Evolutionary conservation across 768 basidiomycete species (phyloP), one percentile per base, ranked within the genome.

Genomic region (Heimioporus sp.): DNA sequence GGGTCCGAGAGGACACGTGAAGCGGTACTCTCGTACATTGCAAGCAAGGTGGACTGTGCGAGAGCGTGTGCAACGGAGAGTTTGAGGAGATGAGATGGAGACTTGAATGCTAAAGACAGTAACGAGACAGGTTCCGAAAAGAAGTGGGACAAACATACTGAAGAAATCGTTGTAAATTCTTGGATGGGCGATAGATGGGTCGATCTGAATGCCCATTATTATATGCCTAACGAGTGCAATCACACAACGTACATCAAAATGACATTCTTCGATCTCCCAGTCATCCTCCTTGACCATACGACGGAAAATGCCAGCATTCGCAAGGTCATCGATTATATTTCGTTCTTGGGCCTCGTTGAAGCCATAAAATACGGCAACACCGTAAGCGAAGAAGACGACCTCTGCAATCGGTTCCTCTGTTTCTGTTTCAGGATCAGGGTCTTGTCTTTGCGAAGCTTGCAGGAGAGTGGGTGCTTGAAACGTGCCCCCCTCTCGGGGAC

Each of bases 151-250:
- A 24, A 10, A 76, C 87, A 59, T 63, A 94, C 93, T 94, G 72
- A 95, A 96, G 72, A 95, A 91, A 68, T 96, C 94, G 55, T 98
- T 96, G 73, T 91, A 97, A 57, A 98, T 94, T 42, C 94, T 81
- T 15, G 94, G 95, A 60, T 87, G 92, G 1, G 82, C 77, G 10
- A 94, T 92, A 48, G 83, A 71, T 4, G 87, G 80, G 62, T 98
- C 94, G 63, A 93, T 89, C 90, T 90, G 54, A 2, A 37, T 20
- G 36, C 6, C 48, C 9, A 39, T 36, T 43, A 56, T 12, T 39
- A 39, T 38, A 34, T 32, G 28, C 9, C 35, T 11, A 10, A 21
- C 30, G n/a, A 15, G 31, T 9, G 20, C 9, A 42, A 4, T 0
- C 8, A 36, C 5, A 28, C 4, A 49, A 66, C 63, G 45, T 64